Percentiles rank a stretch among this genome's conserved stretches.
phyloP scores from a whole-genome alignment of 768 basidiomycete species.

The Collybia mongolica region DNA sequence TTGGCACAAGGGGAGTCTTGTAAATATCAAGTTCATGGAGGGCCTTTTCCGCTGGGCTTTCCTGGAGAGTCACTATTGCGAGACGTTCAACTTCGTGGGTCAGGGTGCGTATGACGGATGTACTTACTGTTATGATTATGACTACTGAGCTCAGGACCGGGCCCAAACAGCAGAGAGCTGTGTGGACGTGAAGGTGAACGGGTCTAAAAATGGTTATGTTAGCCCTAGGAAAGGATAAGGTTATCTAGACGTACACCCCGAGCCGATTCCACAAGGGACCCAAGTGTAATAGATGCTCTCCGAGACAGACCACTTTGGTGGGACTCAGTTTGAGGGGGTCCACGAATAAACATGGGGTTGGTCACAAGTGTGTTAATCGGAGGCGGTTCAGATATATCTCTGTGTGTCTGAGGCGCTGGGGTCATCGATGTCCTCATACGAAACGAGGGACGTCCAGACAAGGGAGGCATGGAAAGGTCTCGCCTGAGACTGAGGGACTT shows the following conservation, averaged over 20 bases:
- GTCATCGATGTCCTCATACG: conserved; percentile 71
- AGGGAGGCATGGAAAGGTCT: conserved; percentile 48
- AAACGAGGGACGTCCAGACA: conserved; percentile 46
- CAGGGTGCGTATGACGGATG: background rate
- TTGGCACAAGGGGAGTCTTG: conserved; percentile 75
- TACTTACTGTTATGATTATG: conserved; percentile 31
- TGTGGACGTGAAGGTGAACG: conserved; percentile 53
- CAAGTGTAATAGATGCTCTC: conserved; percentile 48
- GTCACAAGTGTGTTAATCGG: conserved; percentile 57
- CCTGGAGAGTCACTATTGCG: conserved; percentile 23
- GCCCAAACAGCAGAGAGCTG: conserved; percentile 48
- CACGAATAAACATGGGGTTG: conserved; percentile 70
- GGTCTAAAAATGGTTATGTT: conserved; percentile 28
- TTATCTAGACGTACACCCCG: conserved; percentile 44
- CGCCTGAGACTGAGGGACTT: conserved; percentile 26
- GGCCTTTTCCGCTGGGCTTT: conserved; percentile 61
- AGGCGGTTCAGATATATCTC: conserved; percentile 70
- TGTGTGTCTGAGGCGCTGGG: conserved; percentile 50
- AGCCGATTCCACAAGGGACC: conserved; percentile 55
- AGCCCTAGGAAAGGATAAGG: conserved; percentile 1
- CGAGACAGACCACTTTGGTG: conserved; percentile 22
- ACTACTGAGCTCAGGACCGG: conserved; percentile 24
- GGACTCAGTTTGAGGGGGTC: conserved; percentile 39
- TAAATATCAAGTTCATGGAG: conserved; percentile 75
- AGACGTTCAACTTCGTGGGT: conserved; percentile 5